Base-by-base conservation (phyloP, 176 grass and related monocot genomes). In the Rhipidocladum racemiflorum region DNA sequence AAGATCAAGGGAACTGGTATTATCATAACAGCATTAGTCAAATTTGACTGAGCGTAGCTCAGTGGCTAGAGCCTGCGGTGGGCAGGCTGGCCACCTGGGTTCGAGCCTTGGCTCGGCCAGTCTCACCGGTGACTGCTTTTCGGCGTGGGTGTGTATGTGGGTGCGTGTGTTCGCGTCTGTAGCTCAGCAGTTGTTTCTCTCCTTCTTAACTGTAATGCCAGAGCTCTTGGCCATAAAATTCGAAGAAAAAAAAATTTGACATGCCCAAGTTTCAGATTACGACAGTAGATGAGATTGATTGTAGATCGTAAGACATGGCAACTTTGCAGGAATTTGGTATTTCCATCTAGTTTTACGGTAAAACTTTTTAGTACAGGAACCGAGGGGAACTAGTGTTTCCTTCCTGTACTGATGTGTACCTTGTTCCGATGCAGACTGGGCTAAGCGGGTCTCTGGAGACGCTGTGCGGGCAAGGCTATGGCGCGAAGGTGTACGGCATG, bases 361-460 rank as follows among this genome's bases (percentile, higher is more conserved):
- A 32, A 59, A 27, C 25, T 45, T 49, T 49, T 60, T 27, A 38
- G 35, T 21, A 63, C 25, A 77, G 25, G 20, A 15, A 30, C 29
- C 29, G 14, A 79, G 6, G 36, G 28, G 29, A 79, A 79, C 28
- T 36, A n/a, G 10, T 16, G 43, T 21, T 12, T 61, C 21, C 2
- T 56, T 23, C 12, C 56, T 13, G 5, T 27, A 13, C 11, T 21
- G 18, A 0, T 32, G 72, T 7, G 72, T 7, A 49, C n/a, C 16
- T 50, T 29, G 42, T 44, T 70, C 9, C n/a, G 25, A 10, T 60
- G 51, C 65, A 88, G 86, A 88, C 86, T 28, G 86, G 86, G 1
- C 59, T 88, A 61, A 88, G 86, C 66, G 86, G 80, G 9, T 78
- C 86, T 0, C 66, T 88, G 67, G 86, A 88, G 80, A 88, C 80